These are phyloP conservation scores for Penicilliopsis zonata DNA, from an alignment of 495 filamentous ascomycete species.

Conservation along the genomic window DNA sequence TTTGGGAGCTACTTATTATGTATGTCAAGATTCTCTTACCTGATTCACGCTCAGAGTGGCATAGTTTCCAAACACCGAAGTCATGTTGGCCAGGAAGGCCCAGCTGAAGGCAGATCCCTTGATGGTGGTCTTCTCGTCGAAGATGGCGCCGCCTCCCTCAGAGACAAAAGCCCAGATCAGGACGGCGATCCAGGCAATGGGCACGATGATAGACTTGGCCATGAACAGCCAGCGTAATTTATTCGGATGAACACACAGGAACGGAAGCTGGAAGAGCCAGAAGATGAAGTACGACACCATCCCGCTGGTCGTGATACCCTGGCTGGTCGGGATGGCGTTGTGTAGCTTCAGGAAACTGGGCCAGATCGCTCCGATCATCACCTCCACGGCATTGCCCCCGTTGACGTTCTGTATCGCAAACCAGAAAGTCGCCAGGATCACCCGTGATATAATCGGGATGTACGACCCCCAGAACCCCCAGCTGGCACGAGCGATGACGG, in stretches of 20 bases:
- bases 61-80: constrained; percentile 32
- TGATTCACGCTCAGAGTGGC: constrained; percentile 29
- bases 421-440: constrained; percentile 61
- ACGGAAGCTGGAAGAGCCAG: constrained; percentile 32
- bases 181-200: constrained; percentile 34
- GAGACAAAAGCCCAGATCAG: constrained; percentile 37
- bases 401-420: constrained; percentile 58
- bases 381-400: constrained; percentile 50
- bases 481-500: constrained; percentile 50
- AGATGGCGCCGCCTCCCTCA: constrained; percentile 20
- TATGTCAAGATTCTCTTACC: constrained; percentile 5
- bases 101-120: constrained; percentile 28
- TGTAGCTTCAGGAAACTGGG: constrained; percentile 44
- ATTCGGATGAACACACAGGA: constrained; percentile 34
- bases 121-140: constrained; percentile 20
- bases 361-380: constrained; percentile 61
- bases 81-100: constrained; percentile 32
- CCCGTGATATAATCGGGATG: constrained; percentile 53
- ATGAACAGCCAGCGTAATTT: constrained; percentile 33
- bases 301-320: constrained; percentile 52
- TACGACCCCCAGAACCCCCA: constrained; percentile 64
- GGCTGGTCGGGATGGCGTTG: constrained; percentile 40
- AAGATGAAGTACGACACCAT: constrained; percentile 56
- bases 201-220: constrained; percentile 32
- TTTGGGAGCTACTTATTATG: not conserved